These are phyloP conservation scores for Daldinia eschscholtzii DNA, from an alignment of 2,329 filamentous ascomycete species.

Conservation along the genomic window DNA sequence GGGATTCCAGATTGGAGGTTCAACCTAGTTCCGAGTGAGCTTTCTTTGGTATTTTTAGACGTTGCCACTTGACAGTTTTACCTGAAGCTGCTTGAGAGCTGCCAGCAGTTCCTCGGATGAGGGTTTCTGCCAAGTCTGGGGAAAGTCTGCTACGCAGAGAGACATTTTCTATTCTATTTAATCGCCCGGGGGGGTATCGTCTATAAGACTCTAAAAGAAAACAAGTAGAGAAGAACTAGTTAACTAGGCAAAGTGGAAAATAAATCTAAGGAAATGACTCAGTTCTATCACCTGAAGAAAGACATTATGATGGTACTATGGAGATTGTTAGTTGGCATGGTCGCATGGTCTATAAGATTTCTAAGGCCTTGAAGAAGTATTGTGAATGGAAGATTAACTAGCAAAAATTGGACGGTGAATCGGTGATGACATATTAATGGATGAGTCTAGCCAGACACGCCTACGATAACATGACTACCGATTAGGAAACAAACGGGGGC, in stretches of 20 bases:
- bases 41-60: background rate
- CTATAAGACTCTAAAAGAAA: conserved; percentile 27
- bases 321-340: conserved; percentile 24
- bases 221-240: conserved; percentile 11
- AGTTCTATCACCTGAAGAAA: conserved; percentile 32
- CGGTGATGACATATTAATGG: conserved; percentile 9
- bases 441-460: conserved; percentile 30
- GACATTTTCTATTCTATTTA: conserved; percentile 48
- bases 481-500: conserved; percentile 17
- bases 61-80: conserved; percentile 17
- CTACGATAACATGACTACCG: conserved; percentile 28
- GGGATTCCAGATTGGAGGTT: conserved; percentile 76
- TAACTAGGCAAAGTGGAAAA: conserved; percentile 10
- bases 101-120: conserved; percentile 72
- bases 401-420: background rate
- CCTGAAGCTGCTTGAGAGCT: conserved; percentile 74
- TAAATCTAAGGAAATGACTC: conserved; percentile 3
- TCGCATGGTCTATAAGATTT: conserved; percentile 22
- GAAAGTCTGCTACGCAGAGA: conserved; percentile 70
- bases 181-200: conserved; percentile 15
- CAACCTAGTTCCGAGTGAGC: conserved; percentile 54
- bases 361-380: background rate
- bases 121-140: conserved; percentile 85
- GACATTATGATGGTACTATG: conserved; percentile 28
- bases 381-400: background rate